Evolutionary conservation across 2,329 filamentous ascomycete genomes (phyloP).

Genomic region (Atkinsonella hypoxylon): DNA sequence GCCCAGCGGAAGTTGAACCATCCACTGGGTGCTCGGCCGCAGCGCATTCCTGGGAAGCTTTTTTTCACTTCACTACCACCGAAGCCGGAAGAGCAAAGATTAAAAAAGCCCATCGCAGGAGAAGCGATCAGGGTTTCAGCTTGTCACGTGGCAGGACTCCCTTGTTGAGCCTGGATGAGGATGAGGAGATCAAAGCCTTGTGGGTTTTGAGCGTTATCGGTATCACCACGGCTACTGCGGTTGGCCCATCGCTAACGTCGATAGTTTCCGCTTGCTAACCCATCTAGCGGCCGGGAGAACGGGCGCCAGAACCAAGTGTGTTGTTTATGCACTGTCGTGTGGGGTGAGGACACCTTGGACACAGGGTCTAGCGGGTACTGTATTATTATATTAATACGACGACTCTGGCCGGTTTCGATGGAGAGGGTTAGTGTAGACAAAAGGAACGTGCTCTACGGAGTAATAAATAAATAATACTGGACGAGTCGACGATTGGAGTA

Average conservation of each 20-base stretch:
- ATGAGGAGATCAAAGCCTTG: neutral
- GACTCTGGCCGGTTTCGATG: too few relatives aligned
- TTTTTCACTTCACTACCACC: too few relatives aligned
- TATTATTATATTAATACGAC: neutral
- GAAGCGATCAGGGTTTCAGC: too few relatives aligned
- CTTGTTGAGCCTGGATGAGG: neutral
- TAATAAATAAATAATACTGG: too few relatives aligned
- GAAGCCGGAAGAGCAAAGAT: too few relatives aligned
- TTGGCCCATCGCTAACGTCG: neutral
- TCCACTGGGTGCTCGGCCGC: neutral
- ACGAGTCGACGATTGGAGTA: too few relatives aligned
- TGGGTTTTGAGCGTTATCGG: too few relatives aligned
- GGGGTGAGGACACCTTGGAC: neutral
- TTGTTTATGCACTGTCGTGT: neutral
- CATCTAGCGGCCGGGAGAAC: slow-evolving; percentile 4
- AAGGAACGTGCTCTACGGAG: too few relatives aligned
- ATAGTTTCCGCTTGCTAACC: slow-evolving; percentile 4
- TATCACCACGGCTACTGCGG: neutral
- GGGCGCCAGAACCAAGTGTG: neutral
- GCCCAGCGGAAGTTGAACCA: neutral
- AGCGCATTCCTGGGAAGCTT: neutral
- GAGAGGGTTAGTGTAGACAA: too few relatives aligned
- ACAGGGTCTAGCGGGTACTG: neutral
- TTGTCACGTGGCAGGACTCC: too few relatives aligned
- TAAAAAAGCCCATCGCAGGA: too few relatives aligned